Evolutionary conservation across 2,329 filamentous ascomycete genomes (phyloP), one percentile per base, ranked within the genome.

Genomic region (Colletotrichum brevisporum): DNA sequence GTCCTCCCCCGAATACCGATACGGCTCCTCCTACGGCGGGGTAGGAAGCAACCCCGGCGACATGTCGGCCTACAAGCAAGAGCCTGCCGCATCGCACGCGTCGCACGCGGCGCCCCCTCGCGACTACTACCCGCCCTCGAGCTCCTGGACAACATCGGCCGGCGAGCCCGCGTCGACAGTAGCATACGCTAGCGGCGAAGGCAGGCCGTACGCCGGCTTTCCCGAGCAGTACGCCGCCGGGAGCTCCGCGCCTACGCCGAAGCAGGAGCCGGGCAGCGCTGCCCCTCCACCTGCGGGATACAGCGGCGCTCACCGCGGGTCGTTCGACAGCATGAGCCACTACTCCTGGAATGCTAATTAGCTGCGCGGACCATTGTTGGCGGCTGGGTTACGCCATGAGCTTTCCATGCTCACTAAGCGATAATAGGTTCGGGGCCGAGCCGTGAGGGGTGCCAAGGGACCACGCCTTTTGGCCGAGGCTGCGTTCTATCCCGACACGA

Each of bases 271-370:
- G 26, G 68, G 43, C 31, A 10, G 31, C 10, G 13, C 78, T 77
- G 58, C 75, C 16, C 67, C 78, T 16, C 75, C 80, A 31, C 79
- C 82, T 12, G 79, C 83, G 15, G 79, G 81, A 26, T 86, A 86
- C 65, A 80, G 75, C 27, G 77, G 78, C 50, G 77, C 76, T 13
- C 72, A 79, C 36, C 77, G 82, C 53, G 81, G 81, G 18, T 85
- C 85, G 15, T 86, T 85, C 67, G 83, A 84, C 63, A 80, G 79
- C 56, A 81, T 88, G 77, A 85, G 83, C 75, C 85, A 88, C 75
- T 89, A 89, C 75, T 87, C 86, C 39, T 89, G 88, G 88, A 88
- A 84, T 71, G 79, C 83, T 59, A 86, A 83, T 64, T 87, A 70
- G 47, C 55, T 45, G 36, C 56, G 51, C 45, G 55, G 12, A 55